Conservation (phyloP, 2,329 filamentous ascomycete genomes). For the Macroventuria anomochaeta region DNA sequence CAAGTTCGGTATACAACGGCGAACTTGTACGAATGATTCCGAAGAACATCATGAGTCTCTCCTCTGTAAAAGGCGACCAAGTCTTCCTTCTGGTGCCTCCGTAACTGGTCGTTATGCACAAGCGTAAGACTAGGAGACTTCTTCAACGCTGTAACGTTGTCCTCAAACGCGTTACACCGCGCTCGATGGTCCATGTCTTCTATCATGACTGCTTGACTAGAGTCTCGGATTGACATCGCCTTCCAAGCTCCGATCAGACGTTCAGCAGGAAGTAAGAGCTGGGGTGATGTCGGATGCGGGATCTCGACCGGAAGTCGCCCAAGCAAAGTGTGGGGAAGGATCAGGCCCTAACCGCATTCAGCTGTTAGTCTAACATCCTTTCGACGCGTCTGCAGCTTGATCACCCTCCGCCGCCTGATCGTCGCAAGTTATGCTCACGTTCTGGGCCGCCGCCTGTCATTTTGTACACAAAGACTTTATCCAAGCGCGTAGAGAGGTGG, state of each 20-base stretch:
- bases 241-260: background rate
- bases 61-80: too few relatives aligned
- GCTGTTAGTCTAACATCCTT: background rate
- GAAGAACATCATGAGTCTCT: too few relatives aligned
- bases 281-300: slow-evolving; percentile 10
- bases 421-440: background rate
- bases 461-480: slow-evolving; percentile 1
- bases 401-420: slow-evolving; percentile 4
- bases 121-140: too few relatives aligned
- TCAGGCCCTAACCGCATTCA: slow-evolving; percentile 5
- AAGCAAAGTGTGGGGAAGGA: slow-evolving; percentile 12
- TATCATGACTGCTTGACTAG: background rate
- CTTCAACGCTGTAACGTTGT: too few relatives aligned
- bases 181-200: too few relatives aligned
- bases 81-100: too few relatives aligned
- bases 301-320: background rate
- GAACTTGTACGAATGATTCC: too few relatives aligned
- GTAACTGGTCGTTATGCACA: too few relatives aligned
- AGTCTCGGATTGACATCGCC: too few relatives aligned
- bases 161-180: too few relatives aligned
- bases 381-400: slow-evolving; percentile 11
- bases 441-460: slow-evolving; percentile 4
- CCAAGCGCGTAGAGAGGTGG: background rate
- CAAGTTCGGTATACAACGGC: too few relatives aligned
- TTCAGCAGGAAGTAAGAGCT: background rate